These are phyloP conservation scores for Trichoderma sp. DNA, from an alignment of 2,329 filamentous ascomycete species.

Conservation along the genomic window DNA sequence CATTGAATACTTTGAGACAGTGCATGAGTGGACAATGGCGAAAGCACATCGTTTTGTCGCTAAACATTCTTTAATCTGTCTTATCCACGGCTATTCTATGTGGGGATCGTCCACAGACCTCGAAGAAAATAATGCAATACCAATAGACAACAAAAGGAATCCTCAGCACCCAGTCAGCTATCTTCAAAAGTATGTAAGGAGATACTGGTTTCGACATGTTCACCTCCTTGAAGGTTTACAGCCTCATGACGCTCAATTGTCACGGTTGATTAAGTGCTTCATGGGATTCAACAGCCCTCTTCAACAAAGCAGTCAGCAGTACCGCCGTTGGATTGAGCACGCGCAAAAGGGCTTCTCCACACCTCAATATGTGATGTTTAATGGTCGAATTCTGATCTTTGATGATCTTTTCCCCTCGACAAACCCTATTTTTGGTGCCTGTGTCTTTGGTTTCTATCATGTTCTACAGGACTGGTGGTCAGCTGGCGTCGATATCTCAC, in stretches of 20 bases:
- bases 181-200: neutral
- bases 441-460: neutral
- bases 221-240: neutral
- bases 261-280: neutral
- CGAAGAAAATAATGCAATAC: too few species aligned
- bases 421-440: neutral
- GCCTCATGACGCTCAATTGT: neutral
- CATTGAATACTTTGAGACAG: slow-evolving; percentile 12
- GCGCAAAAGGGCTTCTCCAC: too few species aligned
- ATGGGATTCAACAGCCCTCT: neutral
- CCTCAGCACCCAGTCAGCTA: neutral
- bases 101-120: too few species aligned
- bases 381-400: too few species aligned
- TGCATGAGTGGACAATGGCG: neutral
- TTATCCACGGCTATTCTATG: neutral
- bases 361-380: too few species aligned
- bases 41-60: neutral
- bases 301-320: neutral
- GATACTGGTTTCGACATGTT: neutral
- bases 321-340: neutral
- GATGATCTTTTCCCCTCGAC: neutral
- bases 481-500: neutral
- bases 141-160: too few species aligned
- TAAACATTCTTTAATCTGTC: neutral
- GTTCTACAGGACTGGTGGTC: neutral